phyloP scores from a whole-genome alignment of 1,284 basidiomycete species.

The Melampsora americana region DNA sequence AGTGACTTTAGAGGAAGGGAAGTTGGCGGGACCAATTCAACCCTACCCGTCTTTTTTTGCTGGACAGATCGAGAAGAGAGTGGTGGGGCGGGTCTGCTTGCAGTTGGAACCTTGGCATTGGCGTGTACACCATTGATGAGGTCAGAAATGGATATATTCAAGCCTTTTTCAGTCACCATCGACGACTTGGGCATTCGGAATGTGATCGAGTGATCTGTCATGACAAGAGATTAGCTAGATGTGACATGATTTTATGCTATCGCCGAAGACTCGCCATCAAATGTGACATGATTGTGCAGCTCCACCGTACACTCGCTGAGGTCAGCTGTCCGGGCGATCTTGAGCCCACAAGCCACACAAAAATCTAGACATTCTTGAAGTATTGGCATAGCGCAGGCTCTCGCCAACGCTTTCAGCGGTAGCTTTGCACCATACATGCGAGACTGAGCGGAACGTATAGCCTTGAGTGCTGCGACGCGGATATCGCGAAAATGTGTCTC shows the following conservation, averaged over 20 bases:
- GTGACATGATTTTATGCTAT: not conserved
- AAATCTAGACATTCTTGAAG: constrained; percentile 35
- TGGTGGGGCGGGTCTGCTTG: not conserved
- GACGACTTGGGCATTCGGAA: constrained; percentile 32
- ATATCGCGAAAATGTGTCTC: constrained; percentile 60
- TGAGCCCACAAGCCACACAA: constrained; percentile 37
- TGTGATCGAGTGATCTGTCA: constrained; percentile 28
- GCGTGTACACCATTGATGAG: constrained; percentile 28
- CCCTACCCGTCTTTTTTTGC: constrained; percentile 2
- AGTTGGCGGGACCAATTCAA: not conserved
- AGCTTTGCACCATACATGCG: constrained; percentile 31
- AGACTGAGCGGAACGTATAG: constrained; percentile 55
- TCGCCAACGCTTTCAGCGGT: constrained; percentile 22
- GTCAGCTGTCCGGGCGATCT: constrained; percentile 4
- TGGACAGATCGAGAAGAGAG: not conserved
- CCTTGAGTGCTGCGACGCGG: constrained; percentile 58
- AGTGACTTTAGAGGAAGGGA: not conserved
- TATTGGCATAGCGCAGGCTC: constrained; percentile 22
- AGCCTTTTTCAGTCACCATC: constrained; percentile 24
- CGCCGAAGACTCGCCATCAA: constrained; percentile 39
- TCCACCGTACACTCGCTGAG: constrained; percentile 30
- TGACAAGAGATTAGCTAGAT: constrained; percentile 12
- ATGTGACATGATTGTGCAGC: constrained; percentile 32
- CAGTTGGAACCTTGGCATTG: not conserved
- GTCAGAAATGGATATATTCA: constrained; percentile 29